Evolutionary conservation across 2,329 filamentous ascomycete genomes (phyloP), one percentile per base, ranked within the genome.

Genomic region (Fusarium mangiferae): DNA sequence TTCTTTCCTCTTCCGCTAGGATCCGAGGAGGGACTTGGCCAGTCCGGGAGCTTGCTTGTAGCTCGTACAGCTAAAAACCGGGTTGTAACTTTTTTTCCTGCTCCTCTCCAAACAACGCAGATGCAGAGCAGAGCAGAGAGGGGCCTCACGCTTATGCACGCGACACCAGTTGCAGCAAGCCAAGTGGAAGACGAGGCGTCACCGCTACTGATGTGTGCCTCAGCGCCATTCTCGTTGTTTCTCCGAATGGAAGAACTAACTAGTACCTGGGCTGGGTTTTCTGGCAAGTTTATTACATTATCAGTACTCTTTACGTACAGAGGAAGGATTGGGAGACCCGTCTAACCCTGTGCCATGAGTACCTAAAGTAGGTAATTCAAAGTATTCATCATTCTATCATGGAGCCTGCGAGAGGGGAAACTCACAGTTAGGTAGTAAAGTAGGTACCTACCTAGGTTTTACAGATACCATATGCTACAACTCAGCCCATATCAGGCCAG

Each of bases 131-230:
- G 51, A 54, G 52, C 46, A 64, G 39, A 66, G 44, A 62, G 62
- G 56, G 70, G 59, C 69, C 66, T 68, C 64, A 70, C 75, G 70
- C 76, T 78, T 78, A 78, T 78, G 77, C 77, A 78, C 66, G 76
- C 77, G 72, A 77, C 75, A 75, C 73, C 76, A 72, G 76, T 75
- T 77, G 66, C 72, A 70, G 66, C 70, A 26, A 72, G 70, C 64
- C 70, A 73, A 68, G 69, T 75, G 70, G 62, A 69, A 75, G 61
- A 33, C 42, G 60, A 51, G 49, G 58, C 66, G 73, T 73, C 75
- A 77, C 75, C 75, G 75, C 75, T 76, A 64, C 69, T 75, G 66
- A 70, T 57, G 61, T 52, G 57, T 70, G 66, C 46, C 39, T 39
- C 61, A 62, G 49, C 59, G 24, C 33, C 26, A 44, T 35, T 63